A percentile compares a stretch with the other conserved stretches of the same genome.
phyloP scores from a whole-genome alignment of 441 rosid genomes.

The Adansonia grandidieri region DNA sequence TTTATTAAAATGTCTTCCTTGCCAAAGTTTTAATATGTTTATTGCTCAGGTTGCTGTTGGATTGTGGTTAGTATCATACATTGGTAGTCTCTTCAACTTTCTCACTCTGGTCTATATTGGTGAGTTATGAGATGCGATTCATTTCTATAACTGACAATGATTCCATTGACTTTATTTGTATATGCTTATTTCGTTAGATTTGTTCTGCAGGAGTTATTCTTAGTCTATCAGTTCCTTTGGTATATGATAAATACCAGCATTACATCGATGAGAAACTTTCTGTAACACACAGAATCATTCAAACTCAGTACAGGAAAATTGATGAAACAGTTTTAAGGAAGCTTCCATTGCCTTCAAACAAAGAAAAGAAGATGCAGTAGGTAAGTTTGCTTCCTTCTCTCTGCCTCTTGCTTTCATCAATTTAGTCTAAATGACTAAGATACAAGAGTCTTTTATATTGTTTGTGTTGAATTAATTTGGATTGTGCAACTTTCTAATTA shows the following conservation, averaged over 20 bases:
- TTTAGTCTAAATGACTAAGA: neutral
- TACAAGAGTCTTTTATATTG: neutral
- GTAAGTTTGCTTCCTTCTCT: constrained; percentile 37
- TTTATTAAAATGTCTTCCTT: neutral
- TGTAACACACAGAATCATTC: constrained; percentile 47
- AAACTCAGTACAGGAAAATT: constrained; percentile 50
- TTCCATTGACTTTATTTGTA: neutral
- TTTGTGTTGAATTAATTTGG: constrained; percentile 3
- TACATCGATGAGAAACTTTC: constrained; percentile 68
- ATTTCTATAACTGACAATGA: neutral
- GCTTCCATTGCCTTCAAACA: constrained; percentile 52
- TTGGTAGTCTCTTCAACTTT: constrained; percentile 70
- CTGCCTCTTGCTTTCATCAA: neutral
- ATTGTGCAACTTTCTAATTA: neutral
- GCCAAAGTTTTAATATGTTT: neutral
- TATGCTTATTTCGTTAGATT: neutral
- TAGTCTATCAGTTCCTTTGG: constrained; percentile 60
- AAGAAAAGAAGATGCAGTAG: constrained; percentile 81
- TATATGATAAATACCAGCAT: constrained; percentile 71
- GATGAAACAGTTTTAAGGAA: constrained; percentile 60
- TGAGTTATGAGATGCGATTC: constrained; percentile 38
- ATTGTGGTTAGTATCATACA: constrained; percentile 62
- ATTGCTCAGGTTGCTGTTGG: constrained; percentile 59
- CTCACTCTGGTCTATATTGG: constrained; percentile 78
- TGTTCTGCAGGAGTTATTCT: constrained; percentile 66